Base-by-base conservation (phyloP, 2,329 filamentous ascomycete genomes). In the Claviceps paspali region DNA sequence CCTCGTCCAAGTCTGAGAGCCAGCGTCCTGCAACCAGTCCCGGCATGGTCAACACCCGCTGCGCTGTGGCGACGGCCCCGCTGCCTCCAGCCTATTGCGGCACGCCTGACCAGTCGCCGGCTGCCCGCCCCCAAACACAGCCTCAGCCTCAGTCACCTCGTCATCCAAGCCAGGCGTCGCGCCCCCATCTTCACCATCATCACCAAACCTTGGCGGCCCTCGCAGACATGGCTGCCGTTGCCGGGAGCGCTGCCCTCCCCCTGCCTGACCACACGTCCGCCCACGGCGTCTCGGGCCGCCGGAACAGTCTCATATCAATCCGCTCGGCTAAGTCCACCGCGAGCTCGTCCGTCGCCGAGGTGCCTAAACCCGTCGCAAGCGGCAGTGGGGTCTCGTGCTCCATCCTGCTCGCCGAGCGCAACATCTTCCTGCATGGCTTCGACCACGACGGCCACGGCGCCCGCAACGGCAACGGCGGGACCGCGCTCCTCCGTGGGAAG, bases 401-500 rank as follows among this genome's bases (percentile, higher is more conserved):
- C 22, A 82, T 91, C 32, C 62, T 79, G 21, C 63, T 91, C 29
- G 81, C 81, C 21, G 84, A 91, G 54, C 82, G 82, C n/a, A 79
- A 80, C 40, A 63, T 91, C 18, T 91, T 84, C 50, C 63, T 91
- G 24, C 76, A 79, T 21, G 83, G 83, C 0, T 86, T 88, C 49
- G 80, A 86, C 40, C 79, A 83, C 46, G 70, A 77, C 40, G 73
- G 79, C 33, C 67, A 70, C 47, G 54, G 59, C 6, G 47, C 54
- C 27, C 54, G 52, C 32, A 70, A 75, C 9, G 68, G 70, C 2
- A 47, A 63, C 54, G 38, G 83, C 75, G 41, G 83, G 76, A 88
- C 85, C 6, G 82, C 87, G 1, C 79, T 98, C 52, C 67, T 98
- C 11, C 73, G 91, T 39, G 91, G 91, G 14, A 86, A 78, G 46